A percentile compares a stretch with the other conserved stretches of the same genome.
Conservation (phyloP, 2,329 filamentous ascomycete genomes). For the Penicillium sp. region DNA sequence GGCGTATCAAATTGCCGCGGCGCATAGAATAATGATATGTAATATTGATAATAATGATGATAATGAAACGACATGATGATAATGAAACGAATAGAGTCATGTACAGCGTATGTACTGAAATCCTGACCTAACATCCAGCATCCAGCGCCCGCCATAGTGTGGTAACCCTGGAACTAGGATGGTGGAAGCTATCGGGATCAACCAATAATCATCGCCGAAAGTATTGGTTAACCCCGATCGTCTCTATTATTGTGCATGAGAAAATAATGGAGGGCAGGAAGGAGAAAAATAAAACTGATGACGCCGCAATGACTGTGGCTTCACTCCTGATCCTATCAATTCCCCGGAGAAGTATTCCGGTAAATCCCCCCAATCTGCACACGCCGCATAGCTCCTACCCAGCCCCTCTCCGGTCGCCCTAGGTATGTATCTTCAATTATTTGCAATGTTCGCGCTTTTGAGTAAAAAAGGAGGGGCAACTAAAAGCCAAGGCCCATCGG, state of each 20-base stretch:
- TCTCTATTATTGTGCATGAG: neutral
- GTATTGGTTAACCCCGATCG: neutral
- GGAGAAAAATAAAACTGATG: neutral
- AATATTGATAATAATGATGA: neutral
- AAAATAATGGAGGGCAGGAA: neutral
- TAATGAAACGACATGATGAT: neutral
- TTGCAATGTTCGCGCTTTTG: neutral
- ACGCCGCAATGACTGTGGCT: slow-evolving; percentile 3
- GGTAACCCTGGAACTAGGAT: slow-evolving; percentile 8
- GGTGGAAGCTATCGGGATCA: neutral
- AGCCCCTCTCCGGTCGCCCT: slow-evolving; percentile 1
- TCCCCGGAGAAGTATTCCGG: neutral
- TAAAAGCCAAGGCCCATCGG: neutral
- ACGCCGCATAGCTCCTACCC: neutral
- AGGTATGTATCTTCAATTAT: neutral
- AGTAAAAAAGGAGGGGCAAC: neutral
- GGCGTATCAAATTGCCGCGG: neutral
- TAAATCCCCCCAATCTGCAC: neutral
- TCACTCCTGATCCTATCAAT: neutral
- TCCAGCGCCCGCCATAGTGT: neutral
- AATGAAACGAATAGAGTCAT: neutral
- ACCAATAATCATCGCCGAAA: slow-evolving; percentile 11
- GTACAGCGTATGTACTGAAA: neutral
- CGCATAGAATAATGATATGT: neutral
- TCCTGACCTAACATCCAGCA: neutral